Base-by-base conservation (phyloP, 2,329 filamentous ascomycete species). In the Diaporthe longicolla region DNA sequence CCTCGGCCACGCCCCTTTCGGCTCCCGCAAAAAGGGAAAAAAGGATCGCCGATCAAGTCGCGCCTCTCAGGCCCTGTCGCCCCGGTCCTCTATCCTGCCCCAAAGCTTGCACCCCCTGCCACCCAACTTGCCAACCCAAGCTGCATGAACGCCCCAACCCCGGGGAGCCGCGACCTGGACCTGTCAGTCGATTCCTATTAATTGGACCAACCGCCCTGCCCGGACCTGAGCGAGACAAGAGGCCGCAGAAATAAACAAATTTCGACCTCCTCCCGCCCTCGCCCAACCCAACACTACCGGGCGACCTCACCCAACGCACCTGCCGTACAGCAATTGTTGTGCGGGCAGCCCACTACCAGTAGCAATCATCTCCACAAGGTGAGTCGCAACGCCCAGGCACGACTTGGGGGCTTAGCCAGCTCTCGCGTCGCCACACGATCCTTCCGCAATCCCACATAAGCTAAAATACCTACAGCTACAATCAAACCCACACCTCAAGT, bases 81-180 rank as follows among this genome's bases (percentile, higher is more conserved):
- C 37, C 37, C 15, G 37, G 37, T 43, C 40, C 40, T 43, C 40
- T 43, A 19, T 43, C 40, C 19, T 43, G 63, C 21, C 59, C 63
- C 45, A 66, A 15, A 52, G 63, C 63, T 52, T 66, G 63, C 45
- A 43, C 45, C 52, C 48, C 63, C 63, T 68, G 63, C 63, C 63
- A 40, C 8, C 63, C 48, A 40, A n/a, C n/a, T n/a, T n/a, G n/a
- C n/a, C n/a, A n/a, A 40, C 26, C 11, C 63, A 32, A 54, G 63
- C 45, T 54, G 63, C 63, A 68, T 68, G 45, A 68, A 68, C 63
- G 37, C 63, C 63, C 63, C 63, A 52, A 32, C 63, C 63, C 63
- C 63, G 19, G n/a, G 21, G 63, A 68, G 63, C 63, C 48, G 48
- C 63, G 48, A 68, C 45, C 61, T 24, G 29, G 10, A 13, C 37